Evolutionary conservation across 75 land plant species (phyloP).

Genomic region (Sequoiadendron giganteum): DNA sequence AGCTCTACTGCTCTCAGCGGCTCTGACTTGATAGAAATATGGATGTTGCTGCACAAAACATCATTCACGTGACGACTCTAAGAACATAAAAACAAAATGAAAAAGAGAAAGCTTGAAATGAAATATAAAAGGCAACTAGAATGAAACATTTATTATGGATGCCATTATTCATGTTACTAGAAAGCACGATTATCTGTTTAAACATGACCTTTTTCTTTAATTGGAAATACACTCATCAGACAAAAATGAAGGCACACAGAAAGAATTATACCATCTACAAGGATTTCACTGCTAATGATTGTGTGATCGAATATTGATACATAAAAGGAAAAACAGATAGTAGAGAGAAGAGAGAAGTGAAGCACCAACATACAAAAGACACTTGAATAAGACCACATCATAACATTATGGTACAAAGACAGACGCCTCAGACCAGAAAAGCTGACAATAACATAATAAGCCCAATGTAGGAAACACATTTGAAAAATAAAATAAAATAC

Average conservation of each 20-base stretch:
- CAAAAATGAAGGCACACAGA: neutral
- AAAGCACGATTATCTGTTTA: neutral
- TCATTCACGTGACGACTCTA: neutral
- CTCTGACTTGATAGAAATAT: slow-evolving; percentile 75
- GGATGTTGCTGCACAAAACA: slow-evolving; percentile 56
- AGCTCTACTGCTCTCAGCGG: slow-evolving; percentile 60
- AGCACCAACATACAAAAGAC: neutral
- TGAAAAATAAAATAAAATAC: neutral
- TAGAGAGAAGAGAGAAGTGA: neutral
- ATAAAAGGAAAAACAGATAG: neutral
- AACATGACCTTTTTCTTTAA: neutral
- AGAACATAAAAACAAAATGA: neutral
- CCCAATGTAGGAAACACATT: neutral
- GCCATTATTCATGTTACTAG: neutral
- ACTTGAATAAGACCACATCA: neutral
- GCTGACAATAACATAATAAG: neutral
- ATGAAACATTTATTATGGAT: neutral
- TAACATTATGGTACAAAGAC: neutral
- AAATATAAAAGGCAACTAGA: neutral
- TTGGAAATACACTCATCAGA: neutral
- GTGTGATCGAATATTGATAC: neutral
- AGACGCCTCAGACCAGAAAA: neutral
- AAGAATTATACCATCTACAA: neutral
- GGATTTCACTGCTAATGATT: neutral
- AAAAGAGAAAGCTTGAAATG: neutral